phyloP scores from a whole-genome alignment of 345 rosid genomes.

The Eucalyptus cladocalyx region DNA sequence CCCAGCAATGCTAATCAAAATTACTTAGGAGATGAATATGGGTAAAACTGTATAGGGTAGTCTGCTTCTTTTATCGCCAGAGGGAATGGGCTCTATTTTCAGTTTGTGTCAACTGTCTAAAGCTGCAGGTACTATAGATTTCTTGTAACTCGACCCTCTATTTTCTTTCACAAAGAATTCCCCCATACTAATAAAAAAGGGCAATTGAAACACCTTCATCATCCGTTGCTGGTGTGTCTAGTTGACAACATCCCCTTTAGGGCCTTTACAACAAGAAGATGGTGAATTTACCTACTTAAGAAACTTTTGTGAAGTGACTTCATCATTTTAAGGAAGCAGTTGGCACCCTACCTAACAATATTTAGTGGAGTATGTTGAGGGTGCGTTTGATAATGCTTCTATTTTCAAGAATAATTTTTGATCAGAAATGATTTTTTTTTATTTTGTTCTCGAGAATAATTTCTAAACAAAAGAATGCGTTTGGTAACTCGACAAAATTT shows the following conservation, averaged over 20 bases:
- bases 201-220: background rate
- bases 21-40: background rate
- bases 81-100: background rate
- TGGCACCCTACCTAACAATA: background rate
- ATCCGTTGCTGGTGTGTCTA: background rate
- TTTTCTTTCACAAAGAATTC: background rate
- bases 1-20: background rate
- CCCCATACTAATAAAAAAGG: background rate
- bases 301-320: background rate
- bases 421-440: too few relatives aligned
- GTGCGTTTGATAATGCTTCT: rapidly evolving
- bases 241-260: background rate
- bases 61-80: background rate
- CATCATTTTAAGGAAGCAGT: background rate
- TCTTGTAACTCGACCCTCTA: background rate
- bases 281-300: background rate
- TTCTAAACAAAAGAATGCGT: too few relatives aligned
- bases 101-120: background rate
- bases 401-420: rapidly evolving
- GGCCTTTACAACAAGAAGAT: background rate
- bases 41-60: background rate
- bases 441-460: rapidly evolving
- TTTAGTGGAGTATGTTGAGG: background rate
- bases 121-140: background rate
- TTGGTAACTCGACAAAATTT: rapidly evolving